Evolutionary conservation across 2,329 filamentous ascomycete species (phyloP), one percentile per base, ranked within the genome.

Genomic region (Parafenestella ontariensis): DNA sequence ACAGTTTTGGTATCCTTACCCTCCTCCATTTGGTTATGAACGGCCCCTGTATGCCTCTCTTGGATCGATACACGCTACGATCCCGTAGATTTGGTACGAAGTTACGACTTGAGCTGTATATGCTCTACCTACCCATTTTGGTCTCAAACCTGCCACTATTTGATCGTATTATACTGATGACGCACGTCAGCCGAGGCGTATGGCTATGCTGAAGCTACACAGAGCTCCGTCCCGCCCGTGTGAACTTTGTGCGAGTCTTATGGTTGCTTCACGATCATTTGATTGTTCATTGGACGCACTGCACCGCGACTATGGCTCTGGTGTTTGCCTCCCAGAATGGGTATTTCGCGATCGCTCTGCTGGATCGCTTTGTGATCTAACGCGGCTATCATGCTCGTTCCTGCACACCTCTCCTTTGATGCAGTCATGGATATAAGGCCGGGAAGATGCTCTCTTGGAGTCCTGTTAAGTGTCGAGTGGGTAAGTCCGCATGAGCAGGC

Each of bases 11-110:
- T 51, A 54, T 54, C 36, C 36, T 31, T 46, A 50, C 15, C n/a
- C 24, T 17, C 24, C 31, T 7, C 18, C 39, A 33, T 33, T 53
- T 48, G 34, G 31, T 51, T 41, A 50, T 41, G 46, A 45, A 45
- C 18, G 33, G 31, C 20, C 7, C 39, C 5, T 23, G 17, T 47
- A 20, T 34, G 13, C 44, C 45, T 52, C 41, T 10, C 49, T 52
- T 53, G 54, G 49, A 62, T 43, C 36, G 46, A 46, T 47, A 34
- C 17, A 34, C 15, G 34, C 49, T 49, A 56, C 54, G 45, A 59
- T 56, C 51, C 53, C 46, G 51, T 50, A 56, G 49, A 40, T 41
- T 62, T 56, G 49, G 51, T 61, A 64, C 52, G 61, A 64, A 60
- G 13, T 65, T 46, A 67, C 57, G 65, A 68, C 48, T 37, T 50